A percentile compares a stretch with the other conserved stretches of the same genome.
These are phyloP conservation scores for Rhodotorula glutinis DNA, from an alignment of 1,284 basidiomycete genomes.

Conservation along the genomic window DNA sequence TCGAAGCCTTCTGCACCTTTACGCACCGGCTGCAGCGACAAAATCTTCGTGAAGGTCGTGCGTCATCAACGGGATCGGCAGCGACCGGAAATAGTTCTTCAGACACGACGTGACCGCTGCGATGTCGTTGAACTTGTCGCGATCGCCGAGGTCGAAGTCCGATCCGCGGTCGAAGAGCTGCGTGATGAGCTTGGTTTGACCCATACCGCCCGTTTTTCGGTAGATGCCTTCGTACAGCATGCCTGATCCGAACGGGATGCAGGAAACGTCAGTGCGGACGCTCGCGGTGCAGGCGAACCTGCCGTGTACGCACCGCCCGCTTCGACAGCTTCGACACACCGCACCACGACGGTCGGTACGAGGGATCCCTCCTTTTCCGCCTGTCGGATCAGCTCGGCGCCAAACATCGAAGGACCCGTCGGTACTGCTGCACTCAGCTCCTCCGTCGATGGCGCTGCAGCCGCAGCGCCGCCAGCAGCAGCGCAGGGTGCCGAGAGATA, in stretches of 20 bases:
- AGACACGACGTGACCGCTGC: conserved; percentile 86
- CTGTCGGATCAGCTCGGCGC: conserved; percentile 40
- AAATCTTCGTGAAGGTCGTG: conserved; percentile 88
- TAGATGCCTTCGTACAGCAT: conserved; percentile 93
- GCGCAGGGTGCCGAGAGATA: conserved; percentile 49
- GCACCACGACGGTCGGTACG: conserved; percentile 87
- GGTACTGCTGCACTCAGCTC: conserved; percentile 28
- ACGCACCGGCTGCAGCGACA: conserved; percentile 63
- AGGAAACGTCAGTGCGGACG: not conserved
- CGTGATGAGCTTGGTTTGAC: conserved; percentile 87
- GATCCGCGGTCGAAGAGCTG: conserved; percentile 92
- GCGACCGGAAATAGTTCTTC: conserved; percentile 90
- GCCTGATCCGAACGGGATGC: conserved; percentile 56
- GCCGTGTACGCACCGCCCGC: conserved; percentile 59
- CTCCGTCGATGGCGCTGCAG: conserved; percentile 20
- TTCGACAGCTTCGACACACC: conserved; percentile 92
- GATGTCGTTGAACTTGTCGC: conserved; percentile 92
- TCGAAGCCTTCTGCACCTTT: no score
- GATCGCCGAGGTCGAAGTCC: conserved; percentile 86
- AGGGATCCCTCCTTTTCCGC: conserved; percentile 46
- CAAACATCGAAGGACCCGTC: conserved; percentile 37
- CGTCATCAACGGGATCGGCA: conserved; percentile 87
- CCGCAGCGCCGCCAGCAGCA: not conserved
- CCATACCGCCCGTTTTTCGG: conserved; percentile 90
- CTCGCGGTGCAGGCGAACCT: not conserved